Percentiles rank a stretch among this genome's conserved stretches.
These are phyloP conservation scores for Pseudocercospora vitis DNA, from an alignment of 2,329 filamentous ascomycete genomes.

Conservation along the genomic window DNA sequence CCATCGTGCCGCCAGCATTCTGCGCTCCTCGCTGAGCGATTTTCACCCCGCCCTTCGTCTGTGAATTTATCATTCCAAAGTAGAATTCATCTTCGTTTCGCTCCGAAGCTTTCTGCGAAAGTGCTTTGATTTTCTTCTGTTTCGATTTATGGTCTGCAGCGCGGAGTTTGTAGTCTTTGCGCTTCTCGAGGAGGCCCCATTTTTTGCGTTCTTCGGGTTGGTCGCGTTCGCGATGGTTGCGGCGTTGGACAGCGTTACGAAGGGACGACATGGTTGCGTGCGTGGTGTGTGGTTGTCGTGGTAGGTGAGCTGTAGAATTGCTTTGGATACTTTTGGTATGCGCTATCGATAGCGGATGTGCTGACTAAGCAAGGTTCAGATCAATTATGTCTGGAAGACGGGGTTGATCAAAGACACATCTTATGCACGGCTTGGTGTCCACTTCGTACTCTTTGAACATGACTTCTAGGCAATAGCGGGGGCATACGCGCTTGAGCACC, in stretches of 20 bases:
- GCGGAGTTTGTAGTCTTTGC: slow-evolving; percentile 74
- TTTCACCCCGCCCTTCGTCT: slow-evolving; percentile 49
- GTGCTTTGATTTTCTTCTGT: slow-evolving; percentile 58
- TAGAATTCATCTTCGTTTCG: slow-evolving; percentile 67
- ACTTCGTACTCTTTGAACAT: too few relatives aligned
- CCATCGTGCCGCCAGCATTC: slow-evolving; percentile 34
- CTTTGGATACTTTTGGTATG: slow-evolving; percentile 12
- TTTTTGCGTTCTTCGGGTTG: slow-evolving; percentile 80
- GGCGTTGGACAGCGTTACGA: slow-evolving; percentile 68
- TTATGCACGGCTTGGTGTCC: too few relatives aligned
- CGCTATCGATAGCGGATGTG: neutral
- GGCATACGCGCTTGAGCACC: too few relatives aligned
- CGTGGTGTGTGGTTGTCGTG: neutral
- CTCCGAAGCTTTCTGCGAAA: slow-evolving; percentile 60
- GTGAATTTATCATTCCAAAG: slow-evolving; percentile 62
- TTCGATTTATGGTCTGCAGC: slow-evolving; percentile 64
- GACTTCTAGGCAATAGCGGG: too few relatives aligned
- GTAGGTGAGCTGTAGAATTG: slow-evolving; percentile 3
- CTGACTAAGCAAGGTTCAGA: too few relatives aligned
- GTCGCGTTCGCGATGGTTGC: slow-evolving; percentile 84
- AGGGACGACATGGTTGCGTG: slow-evolving; percentile 54
- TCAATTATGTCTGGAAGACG: too few relatives aligned
- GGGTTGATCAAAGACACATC: too few relatives aligned
- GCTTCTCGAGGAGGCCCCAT: slow-evolving; percentile 92
- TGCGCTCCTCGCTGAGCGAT: slow-evolving; percentile 48